These are phyloP conservation scores for Ramularia collo-cygni DNA, from an alignment of 2,329 filamentous ascomycete species.

Conservation along the genomic window DNA sequence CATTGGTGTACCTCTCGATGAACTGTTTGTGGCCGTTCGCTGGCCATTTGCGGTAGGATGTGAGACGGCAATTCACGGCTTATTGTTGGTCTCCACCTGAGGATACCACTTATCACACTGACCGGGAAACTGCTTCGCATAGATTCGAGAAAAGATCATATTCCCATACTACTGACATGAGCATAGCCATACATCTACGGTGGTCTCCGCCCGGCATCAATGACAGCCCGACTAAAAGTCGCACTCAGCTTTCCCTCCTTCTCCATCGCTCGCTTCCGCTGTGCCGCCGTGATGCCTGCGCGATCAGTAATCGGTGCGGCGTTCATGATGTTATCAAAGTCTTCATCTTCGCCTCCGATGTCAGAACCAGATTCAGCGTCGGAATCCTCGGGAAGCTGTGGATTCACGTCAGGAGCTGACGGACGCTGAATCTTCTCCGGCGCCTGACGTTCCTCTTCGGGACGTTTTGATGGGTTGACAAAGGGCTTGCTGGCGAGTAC, in stretches of 20 bases:
- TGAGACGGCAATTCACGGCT: no score
- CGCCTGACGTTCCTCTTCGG: slow-evolving; percentile 45
- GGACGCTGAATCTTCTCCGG: slow-evolving; percentile 55
- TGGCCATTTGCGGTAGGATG: no score
- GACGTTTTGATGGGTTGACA: slow-evolving; percentile 43
- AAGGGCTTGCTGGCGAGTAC: slow-evolving; percentile 92
- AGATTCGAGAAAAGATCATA: no score
- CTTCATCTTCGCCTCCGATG: slow-evolving; percentile 59
- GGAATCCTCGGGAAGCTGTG: slow-evolving; percentile 42
- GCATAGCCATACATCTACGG: slow-evolving; percentile 6
- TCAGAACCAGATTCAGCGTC: slow-evolving; percentile 68
- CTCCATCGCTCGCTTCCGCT: slow-evolving; percentile 48
- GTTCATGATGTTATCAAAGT: slow-evolving; percentile 89
- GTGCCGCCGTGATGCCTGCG: slow-evolving; percentile 62
- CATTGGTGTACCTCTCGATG: no score
- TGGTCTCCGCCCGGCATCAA: slow-evolving; percentile 42
- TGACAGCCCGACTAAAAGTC: slow-evolving; percentile 43
- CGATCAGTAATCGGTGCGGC: slow-evolving; percentile 84
- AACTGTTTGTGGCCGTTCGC: no score
- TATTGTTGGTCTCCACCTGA: no score
- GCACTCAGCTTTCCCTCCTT: slow-evolving; percentile 37
- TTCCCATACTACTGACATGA: no score
- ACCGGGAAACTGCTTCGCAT: no score
- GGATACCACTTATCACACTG: no score
- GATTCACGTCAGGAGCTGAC: slow-evolving; percentile 44